Conservation (phyloP, 306 rosid genomes). For the Quercus dentata region DNA sequence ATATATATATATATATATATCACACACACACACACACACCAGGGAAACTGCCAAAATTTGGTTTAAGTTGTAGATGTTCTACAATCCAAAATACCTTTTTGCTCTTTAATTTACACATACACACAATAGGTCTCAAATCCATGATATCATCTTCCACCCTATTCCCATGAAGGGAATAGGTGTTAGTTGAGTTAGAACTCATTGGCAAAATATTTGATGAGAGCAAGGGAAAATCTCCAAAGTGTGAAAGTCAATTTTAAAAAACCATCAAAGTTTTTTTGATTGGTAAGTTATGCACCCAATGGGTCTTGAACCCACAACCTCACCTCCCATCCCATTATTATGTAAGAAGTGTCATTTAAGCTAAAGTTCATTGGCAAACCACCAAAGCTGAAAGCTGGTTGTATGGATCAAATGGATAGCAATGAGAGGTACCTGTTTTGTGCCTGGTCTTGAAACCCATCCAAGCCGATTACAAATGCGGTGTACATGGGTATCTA, state of each 20-base stretch:
- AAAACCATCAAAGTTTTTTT: no score
- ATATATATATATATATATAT: no score
- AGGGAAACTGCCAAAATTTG: not conserved
- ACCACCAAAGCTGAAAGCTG: conserved; percentile 4
- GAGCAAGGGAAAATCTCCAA: not conserved
- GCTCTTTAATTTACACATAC: not conserved
- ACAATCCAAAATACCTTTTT: not conserved
- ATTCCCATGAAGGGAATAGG: not conserved
- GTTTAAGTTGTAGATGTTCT: not conserved
- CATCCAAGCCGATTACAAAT: conserved; percentile 93
- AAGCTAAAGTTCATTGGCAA: not conserved
- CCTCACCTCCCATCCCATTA: no score
- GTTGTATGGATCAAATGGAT: conserved; percentile 9
- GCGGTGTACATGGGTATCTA: conserved; percentile 93
- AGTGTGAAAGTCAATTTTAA: not conserved
- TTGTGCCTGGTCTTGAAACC: conserved; percentile 69
- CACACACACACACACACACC: not conserved
- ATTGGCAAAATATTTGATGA: not conserved
- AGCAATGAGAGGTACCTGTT: conserved; percentile 51
- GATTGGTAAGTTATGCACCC: no score
- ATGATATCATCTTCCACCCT: not conserved
- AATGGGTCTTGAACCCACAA: no score
- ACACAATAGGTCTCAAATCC: not conserved
- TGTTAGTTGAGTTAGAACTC: not conserved
- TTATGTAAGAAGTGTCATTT: not conserved